phyloP scores from a whole-genome alignment of 345 rosid species.

The Populus alba region DNA sequence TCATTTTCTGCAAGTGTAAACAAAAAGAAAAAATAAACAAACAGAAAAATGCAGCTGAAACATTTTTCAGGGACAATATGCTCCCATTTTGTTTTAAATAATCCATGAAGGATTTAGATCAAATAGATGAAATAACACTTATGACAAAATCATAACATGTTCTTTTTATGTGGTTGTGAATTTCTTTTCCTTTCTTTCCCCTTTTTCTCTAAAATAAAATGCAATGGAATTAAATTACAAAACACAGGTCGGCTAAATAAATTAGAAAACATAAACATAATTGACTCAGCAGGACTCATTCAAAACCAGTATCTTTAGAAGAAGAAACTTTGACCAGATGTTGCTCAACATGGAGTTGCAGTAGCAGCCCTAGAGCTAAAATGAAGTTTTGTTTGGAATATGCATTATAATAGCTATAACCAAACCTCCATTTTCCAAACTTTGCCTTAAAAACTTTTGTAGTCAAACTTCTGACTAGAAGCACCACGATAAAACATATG shows the following conservation, averaged over 20 bases:
- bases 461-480: no score
- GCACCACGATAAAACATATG: not conserved
- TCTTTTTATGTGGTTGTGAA: not conserved
- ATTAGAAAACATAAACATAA: no score
- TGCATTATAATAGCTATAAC: not conserved
- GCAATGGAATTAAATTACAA: not conserved
- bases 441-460: not conserved
- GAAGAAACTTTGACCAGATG: no score
- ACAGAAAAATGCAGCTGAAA: not conserved
- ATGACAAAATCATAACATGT: not conserved
- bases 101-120: not conserved
- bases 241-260: no score
- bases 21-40: not conserved
- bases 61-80: not conserved
- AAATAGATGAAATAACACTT: not conserved
- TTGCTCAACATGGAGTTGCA: no score
- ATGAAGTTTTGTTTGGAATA: not conserved
- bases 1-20: conserved; percentile 50
- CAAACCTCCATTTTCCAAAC: not conserved
- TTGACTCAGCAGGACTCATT: no score
- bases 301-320: no score
- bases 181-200: not conserved
- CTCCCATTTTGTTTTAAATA: not conserved
- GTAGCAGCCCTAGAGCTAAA: no score
- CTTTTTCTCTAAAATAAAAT: not conserved